Base-by-base conservation (phyloP, 1,284 basidiomycete genomes). In the Chalciporus piperatoides region DNA sequence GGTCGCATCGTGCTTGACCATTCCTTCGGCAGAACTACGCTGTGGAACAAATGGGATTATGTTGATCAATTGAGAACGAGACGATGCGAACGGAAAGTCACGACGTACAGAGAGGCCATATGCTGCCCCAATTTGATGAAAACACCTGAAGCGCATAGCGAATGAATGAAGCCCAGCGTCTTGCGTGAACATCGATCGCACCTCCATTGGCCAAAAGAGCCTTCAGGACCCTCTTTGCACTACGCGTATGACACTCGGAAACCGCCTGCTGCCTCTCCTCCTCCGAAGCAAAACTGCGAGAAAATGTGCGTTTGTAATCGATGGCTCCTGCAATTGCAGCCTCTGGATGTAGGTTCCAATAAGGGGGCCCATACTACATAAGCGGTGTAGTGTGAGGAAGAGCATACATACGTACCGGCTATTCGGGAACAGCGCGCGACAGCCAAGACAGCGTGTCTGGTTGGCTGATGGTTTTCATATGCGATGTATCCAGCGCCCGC, bases 111-210 rank as follows among this genome's bases (percentile, higher is more conserved):
- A 11, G 85, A 86, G 27, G 84, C 79, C 64, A 99, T 82, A 68
- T 97, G 93, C 66, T 97, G 92, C 2, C 92, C 94, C 53, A 95
- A 70, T 66, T 97, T 97, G 67, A 97, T 94, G 67, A 93, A 97
- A 33, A 96, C 82, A 12, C 92, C 91, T 75, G 35, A 35, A 45
- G 36, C 14, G 48, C 6, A 19, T 30, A 27, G 6, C 23, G 10
- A 38, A 48, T 35, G 36, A n/a, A 41, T 42, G 25, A 28, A n/a
- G 19, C 24, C 40, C 36, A n/a, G 15, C 17, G 37, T 36, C 17
- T 38, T 39, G 37, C 24, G 36, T 33, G 15, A 21, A 43, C 23
- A 50, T 27, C 6, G 37, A 36, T 57, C 79, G 49, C 45, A 82
- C 86, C 87, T 70, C 96, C 96, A 63, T 98, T 97, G 8, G 82